Evolutionary conservation across 768 basidiomycete genomes (phyloP), one percentile per base, ranked within the genome.

Genomic region (Lactarius sanguifluus): DNA sequence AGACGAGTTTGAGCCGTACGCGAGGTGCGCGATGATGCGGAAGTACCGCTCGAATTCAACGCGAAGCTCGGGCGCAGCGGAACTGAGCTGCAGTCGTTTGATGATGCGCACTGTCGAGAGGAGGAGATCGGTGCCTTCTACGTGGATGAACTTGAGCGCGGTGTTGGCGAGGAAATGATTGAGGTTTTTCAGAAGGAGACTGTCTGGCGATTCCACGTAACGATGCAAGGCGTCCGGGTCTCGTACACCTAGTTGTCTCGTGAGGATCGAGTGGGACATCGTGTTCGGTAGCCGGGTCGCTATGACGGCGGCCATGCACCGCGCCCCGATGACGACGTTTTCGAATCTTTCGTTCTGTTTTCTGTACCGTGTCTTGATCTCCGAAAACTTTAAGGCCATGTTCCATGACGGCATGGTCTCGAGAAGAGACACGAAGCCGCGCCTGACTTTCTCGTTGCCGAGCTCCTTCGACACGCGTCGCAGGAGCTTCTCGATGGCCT

Each of bases 131-230:
- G 55, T 34, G n/a, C 25, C 18, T 34, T n/a, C 30, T 16, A 55
- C 18, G 2, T 57, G 23, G 23, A 62, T 63, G 28, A 1, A 41
- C 12, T 28, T 1, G 8, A 54, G 6, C 1, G 34, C 61, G 10
- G 61, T 66, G 5, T 45, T 36, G 32, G 12, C 41, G 18, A 66
- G n/a, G 56, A 66, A 61, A n/a, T 34, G 15, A 40, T 62, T 66
- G 18, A 66, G 61, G 13, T 43, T 62, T 41, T 28, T 43, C 15
- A 66, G 34, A 10, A 52, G 61, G 8, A 62, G 15, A 54, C 25
- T 41, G 61, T 66, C 34, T 20, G 20, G 15, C 9, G 4, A 25
- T 13, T 23, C 2, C 8, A 30, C 8, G 34, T 61, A 57, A 16
- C 2, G 25, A 12, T 57, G 0, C 41, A 56, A 25, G 23, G 1